Evolutionary conservation across 176 grass and related monocot genomes (phyloP).

Genomic region (Triticum aestivum): DNA sequence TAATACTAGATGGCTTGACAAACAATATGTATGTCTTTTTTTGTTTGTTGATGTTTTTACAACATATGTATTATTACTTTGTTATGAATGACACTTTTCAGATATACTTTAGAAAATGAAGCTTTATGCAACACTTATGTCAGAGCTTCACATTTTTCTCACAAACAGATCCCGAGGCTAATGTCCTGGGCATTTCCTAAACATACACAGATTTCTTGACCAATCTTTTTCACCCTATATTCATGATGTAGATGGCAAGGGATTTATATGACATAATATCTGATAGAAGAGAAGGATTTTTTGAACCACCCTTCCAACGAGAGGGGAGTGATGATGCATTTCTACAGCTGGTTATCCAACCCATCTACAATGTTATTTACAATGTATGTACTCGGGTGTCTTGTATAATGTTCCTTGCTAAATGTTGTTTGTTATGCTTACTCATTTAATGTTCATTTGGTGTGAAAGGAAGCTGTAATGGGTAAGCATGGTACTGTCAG

Average conservation of each 20-base stretch:
- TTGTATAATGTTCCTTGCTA: not conserved
- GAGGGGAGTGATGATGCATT: slow-evolving; percentile 62
- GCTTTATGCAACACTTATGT: not conserved
- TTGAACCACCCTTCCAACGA: slow-evolving; percentile 35
- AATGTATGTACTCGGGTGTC: slow-evolving; percentile 57
- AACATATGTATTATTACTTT: not conserved
- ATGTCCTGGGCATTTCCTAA: not conserved
- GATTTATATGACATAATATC: slow-evolving; percentile 62
- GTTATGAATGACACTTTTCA: not conserved
- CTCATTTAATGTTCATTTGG: slow-evolving; percentile 34
- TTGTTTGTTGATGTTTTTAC: not conserved
- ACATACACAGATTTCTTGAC: slow-evolving; percentile 2
- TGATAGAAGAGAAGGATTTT: not conserved
- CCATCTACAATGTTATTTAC: slow-evolving; percentile 64
- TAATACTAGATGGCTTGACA: not conserved
- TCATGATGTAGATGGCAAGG: slow-evolving; percentile 65
- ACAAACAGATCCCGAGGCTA: not conserved
- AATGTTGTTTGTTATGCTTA: not conserved
- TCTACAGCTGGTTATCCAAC: slow-evolving; percentile 62
- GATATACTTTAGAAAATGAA: not conserved
- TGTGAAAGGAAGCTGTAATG: slow-evolving; percentile 69
- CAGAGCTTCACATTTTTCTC: slow-evolving; percentile 10
- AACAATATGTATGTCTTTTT: not conserved
- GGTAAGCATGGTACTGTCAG: slow-evolving; percentile 64
- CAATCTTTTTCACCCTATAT: slow-evolving; percentile 12